Percentiles rank a stretch among this genome's conserved stretches.
Conservation (phyloP, 2,329 filamentous ascomycete genomes). For the Pyrenochaeta sp. region DNA sequence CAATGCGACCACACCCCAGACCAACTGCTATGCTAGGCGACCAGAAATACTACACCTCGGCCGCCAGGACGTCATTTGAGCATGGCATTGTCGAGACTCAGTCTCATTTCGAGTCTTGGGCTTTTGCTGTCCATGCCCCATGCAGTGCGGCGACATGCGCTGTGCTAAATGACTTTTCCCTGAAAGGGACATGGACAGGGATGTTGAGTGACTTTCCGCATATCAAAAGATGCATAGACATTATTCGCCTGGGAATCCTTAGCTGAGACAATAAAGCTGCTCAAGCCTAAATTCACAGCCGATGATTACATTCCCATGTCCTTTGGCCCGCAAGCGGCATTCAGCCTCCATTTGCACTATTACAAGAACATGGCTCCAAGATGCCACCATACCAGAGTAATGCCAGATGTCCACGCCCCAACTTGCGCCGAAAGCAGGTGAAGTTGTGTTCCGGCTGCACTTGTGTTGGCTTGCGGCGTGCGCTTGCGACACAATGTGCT, state of each 20-base stretch:
- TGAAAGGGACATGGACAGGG: constrained; percentile 17
- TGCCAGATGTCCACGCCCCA: constrained; percentile 17
- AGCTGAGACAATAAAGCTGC: background rate
- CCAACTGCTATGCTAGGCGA: background rate
- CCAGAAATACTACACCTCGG: background rate
- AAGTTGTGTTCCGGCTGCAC: constrained; percentile 4
- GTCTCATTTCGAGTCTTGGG: background rate
- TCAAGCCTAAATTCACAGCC: constrained; percentile 3
- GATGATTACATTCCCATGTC: background rate
- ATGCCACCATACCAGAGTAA: constrained; percentile 13
- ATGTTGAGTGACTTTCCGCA: constrained; percentile 11
- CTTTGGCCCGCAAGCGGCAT: background rate
- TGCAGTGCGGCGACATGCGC: constrained; percentile 13
- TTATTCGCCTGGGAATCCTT: background rate
- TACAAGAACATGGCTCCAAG: constrained; percentile 18
- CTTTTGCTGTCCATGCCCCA: constrained; percentile 15
- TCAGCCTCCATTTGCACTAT: constrained; percentile 1
- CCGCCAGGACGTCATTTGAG: background rate
- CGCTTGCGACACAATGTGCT: constrained; percentile 33
- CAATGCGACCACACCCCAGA: background rate
- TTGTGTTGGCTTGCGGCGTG: constrained; percentile 23
- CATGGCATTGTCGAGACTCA: background rate
- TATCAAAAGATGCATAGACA: background rate
- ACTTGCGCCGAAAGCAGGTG: constrained; percentile 5
- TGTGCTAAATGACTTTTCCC: constrained; percentile 9